These are phyloP conservation scores for Fusarium hostae DNA, from an alignment of 2,329 filamentous ascomycete genomes.

Conservation along the genomic window DNA sequence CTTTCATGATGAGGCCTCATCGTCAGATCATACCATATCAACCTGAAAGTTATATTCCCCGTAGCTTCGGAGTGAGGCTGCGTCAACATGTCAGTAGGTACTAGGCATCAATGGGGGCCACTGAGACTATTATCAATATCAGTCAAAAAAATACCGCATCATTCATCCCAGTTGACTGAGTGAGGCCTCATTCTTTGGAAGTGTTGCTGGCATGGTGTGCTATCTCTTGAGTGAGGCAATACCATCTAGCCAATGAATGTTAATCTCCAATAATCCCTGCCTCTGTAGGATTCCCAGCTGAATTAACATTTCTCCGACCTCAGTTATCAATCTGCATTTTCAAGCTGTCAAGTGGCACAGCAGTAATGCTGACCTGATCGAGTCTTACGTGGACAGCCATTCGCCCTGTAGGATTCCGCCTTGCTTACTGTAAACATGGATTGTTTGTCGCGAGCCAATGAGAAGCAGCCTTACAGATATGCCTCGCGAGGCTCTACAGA, in stretches of 20 bases:
- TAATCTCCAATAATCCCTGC: rapidly evolving
- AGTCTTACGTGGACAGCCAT: neutral
- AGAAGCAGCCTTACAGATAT: rapidly evolving
- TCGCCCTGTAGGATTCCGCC: neutral
- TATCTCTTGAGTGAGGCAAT: neutral
- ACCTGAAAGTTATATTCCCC: neutral
- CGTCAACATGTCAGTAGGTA: rapidly evolving
- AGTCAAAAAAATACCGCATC: rapidly evolving
- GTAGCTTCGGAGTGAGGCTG: neutral
- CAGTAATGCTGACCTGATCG: neutral
- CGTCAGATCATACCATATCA: neutral
- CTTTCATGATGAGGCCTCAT: no score
- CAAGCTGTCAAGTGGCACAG: neutral
- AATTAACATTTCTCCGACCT: neutral
- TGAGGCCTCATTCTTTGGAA: neutral
- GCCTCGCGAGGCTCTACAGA: neutral
- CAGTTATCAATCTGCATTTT: neutral
- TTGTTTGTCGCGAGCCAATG: neutral
- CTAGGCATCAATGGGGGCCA: neutral
- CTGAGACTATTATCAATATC: rapidly evolving
- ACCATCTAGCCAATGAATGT: neutral
- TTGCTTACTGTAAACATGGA: neutral
- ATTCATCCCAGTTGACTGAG: rapidly evolving
- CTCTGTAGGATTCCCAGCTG: neutral
- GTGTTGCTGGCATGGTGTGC: neutral